Base-by-base conservation (phyloP, 2,329 filamentous ascomycete genomes). In the Alternaria infectoria region DNA sequence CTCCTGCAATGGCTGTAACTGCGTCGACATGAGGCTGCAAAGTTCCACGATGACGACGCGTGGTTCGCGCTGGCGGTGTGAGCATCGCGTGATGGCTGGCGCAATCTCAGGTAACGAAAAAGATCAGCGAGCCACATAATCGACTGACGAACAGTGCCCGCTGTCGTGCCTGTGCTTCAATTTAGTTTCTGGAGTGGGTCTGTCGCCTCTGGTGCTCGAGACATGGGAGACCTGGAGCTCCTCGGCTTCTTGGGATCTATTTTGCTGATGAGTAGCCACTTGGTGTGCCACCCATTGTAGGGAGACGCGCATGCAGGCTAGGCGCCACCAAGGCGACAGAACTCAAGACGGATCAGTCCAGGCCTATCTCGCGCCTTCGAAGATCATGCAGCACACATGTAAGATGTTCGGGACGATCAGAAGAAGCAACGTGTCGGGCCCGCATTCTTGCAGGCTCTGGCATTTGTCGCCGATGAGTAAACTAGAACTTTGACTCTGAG, bases 31-130 rank as follows among this genome's bases (percentile, higher is more conserved):
- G 17, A 32, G 17, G 23, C 50, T 52, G 40, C 64, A 23, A 54
- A 50, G 30, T 57, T 11, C 21, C 30, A 54, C 54, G 64, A 55
- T 62, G 64, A 70, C 58, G 60, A 60, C 62, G 64, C 62, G 62
- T n/a, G 19, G 9, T 36, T 57, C 30, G 56, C n/a, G 26, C 46
- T 57, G 54, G 36, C 61, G 44, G 52, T 44, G 50, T 61, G 61
- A 19, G n/a, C 54, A 49, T 63, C 43, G 49, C 30, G 40, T 51
- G 52, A 64, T 55, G 61, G 50, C 51, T 61, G 59, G 49, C 44
- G 58, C 60, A 57, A 51, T 63, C 25, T 54, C 52, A 50, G 56
- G 40, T 13, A 40, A 49, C 56, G 54, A 60, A 43, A n/a, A 26
- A 46, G 54, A 62, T 57, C 50, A 59, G 49, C 57, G 40, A 55